These are phyloP conservation scores for Xerocomus minutiporus DNA, from an alignment of 1,284 basidiomycete species.

Conservation along the genomic window DNA sequence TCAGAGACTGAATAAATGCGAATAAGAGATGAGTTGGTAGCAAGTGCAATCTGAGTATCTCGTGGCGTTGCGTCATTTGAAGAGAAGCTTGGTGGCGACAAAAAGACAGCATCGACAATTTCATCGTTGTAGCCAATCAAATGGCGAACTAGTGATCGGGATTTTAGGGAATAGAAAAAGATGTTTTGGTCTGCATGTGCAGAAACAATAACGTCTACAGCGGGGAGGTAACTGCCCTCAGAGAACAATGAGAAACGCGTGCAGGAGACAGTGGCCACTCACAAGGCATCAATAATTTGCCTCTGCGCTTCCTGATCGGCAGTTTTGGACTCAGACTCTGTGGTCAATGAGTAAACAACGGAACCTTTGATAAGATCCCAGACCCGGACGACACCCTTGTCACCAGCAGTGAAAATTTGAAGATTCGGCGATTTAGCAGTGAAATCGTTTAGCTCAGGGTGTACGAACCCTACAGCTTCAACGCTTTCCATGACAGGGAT, in stretches of 20 bases:
- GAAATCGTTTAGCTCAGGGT: slow-evolving; percentile 45
- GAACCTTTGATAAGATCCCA: slow-evolving; percentile 76
- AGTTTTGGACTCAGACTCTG: slow-evolving; percentile 39
- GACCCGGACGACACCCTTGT: slow-evolving; percentile 77
- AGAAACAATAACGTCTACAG: slow-evolving; percentile 70
- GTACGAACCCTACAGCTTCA: slow-evolving; percentile 76
- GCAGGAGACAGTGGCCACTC: slow-evolving; percentile 33
- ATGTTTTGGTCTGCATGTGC: slow-evolving; percentile 97
- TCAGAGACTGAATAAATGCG: slow-evolving; percentile 75
- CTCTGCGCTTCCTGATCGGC: slow-evolving; percentile 74
- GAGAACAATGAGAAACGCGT: slow-evolving; percentile 20
- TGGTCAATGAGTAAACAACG: slow-evolving; percentile 59
- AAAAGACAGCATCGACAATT: slow-evolving; percentile 84
- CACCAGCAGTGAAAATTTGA: slow-evolving; percentile 83
- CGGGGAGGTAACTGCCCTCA: slow-evolving; percentile 58
- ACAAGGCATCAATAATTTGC: slow-evolving; percentile 72
- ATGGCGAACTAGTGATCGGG: slow-evolving; percentile 69
- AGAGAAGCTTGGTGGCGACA: slow-evolving; percentile 45
- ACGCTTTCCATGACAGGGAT: slow-evolving; percentile 84
- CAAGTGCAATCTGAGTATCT: slow-evolving; percentile 83
- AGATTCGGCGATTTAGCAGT: slow-evolving; percentile 43
- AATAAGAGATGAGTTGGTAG: slow-evolving; percentile 92
- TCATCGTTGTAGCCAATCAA: slow-evolving; percentile 98
- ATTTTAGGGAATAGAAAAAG: slow-evolving; percentile 74
- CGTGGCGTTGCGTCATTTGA: slow-evolving; percentile 21